Conservation (phyloP, 2,329 filamentous ascomycete species). For the Eurotiales sp. region DNA sequence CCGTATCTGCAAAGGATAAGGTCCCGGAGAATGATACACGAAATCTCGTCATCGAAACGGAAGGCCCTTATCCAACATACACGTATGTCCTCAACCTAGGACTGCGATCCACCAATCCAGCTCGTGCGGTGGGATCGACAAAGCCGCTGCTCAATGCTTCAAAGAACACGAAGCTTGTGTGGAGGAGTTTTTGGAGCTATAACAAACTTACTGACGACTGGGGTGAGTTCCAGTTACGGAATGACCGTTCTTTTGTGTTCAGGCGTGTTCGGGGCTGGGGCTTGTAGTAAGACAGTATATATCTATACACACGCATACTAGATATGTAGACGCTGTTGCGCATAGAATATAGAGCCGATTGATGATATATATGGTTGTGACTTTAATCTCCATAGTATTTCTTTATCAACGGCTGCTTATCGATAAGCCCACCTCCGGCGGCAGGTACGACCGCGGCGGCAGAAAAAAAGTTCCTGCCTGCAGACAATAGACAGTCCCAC, state of each 20-base stretch:
- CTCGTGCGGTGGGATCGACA: constrained; percentile 43
- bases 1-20: constrained; percentile 20
- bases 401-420: constrained; percentile 19
- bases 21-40: constrained; percentile 36
- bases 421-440: constrained; percentile 21
- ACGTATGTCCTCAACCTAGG: constrained; percentile 77
- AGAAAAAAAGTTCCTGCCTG: constrained; percentile 3
- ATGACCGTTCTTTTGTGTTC: constrained; percentile 57
- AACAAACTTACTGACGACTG: constrained; percentile 87
- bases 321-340: neutral
- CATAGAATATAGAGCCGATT: neutral
- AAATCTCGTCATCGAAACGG: constrained; percentile 78
- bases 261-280: constrained; percentile 60
- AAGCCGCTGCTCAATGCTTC: constrained; percentile 39
- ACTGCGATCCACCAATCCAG: constrained; percentile 57
- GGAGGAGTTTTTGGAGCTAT: constrained; percentile 89
- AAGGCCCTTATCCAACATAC: constrained; percentile 75
- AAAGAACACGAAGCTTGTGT: constrained; percentile 80
- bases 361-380: no score
- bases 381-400: neutral
- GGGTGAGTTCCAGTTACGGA: constrained; percentile 69
- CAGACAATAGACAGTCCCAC: no score
- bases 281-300: constrained; percentile 26
- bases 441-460: no score
- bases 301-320: neutral